Evolutionary conservation across 257 asterid species (phyloP), one percentile per base, ranked within the genome.

Genomic region (Dorcoceras hygrometricum): DNA sequence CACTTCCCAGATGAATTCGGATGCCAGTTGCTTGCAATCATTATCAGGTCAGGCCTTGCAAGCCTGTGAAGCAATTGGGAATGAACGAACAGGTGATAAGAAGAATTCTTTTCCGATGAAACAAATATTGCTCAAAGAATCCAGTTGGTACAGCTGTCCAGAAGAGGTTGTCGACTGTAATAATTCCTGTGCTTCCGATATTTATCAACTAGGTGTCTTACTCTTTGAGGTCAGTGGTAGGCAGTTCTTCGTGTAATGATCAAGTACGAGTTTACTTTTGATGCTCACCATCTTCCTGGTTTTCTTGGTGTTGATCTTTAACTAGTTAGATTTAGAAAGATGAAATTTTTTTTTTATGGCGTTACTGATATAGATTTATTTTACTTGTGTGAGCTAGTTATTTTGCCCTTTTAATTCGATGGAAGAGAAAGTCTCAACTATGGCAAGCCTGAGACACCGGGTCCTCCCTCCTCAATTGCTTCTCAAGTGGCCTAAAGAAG

Each of bases 401-500:
- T 90, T 90, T 80, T 90, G 96, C 83, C 73, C 86, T 31, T 77
- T 81, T 75, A 73, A 80, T 74, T 82, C 91, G 18, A 62, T 80
- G 64, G 96, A 87, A 75, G 95, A 87, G 76, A 94, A 90, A 77
- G 71, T 81, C 70, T 24, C 93, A 27, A 87, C 87, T 43, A 94
- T 94, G 99, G 83, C 80, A 36, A 94, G 83, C 77, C 74, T 94
- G 68, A 84, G 87, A 73, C 99, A 90, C 67, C 94, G 99, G 29
- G 93, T 90, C 58, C 91, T 94, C 56, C 96, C 99, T 64, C 98
- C 97, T 8, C 95, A 87, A 75, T 77, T 94, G 82, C 96, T 94
- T 64, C 84, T 88, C 57, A 90, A 85, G 81, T 88, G 99, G 96
- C 96, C 99, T 51, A 94, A 88, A 81, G 96, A 88, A 87, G 99